Conservation (phyloP, 371 early-diverging fungal species). For the Circinella minor region DNA sequence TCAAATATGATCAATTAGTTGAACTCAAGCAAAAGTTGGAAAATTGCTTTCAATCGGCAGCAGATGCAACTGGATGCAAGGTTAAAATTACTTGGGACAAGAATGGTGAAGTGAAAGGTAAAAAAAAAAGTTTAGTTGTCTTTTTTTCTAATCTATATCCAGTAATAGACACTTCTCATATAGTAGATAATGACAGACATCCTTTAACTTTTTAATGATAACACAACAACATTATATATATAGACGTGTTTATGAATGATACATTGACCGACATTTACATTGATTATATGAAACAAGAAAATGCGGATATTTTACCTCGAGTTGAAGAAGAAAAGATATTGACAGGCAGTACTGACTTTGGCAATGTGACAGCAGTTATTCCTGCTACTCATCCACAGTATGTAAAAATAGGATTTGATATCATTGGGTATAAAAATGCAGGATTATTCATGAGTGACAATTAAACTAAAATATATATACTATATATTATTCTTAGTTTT, state of each 20-base stretch:
- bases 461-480: no score
- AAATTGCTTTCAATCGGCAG: slow-evolving; percentile 69
- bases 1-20: slow-evolving; percentile 43
- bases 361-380: slow-evolving; percentile 52
- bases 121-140: background rate
- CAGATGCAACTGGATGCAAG: slow-evolving; percentile 72
- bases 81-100: slow-evolving; percentile 58
- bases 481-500: background rate
- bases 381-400: slow-evolving; percentile 17
- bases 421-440: no score
- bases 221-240: background rate
- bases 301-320: slow-evolving; percentile 44
- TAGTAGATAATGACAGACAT: no score
- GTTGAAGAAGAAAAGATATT: slow-evolving; percentile 40
- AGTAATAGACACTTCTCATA: no score
- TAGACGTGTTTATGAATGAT: slow-evolving; percentile 43
- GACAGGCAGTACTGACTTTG: slow-evolving; percentile 77
- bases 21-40: slow-evolving; percentile 54
- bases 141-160: no score
- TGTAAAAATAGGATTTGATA: background rate
- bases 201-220: no score
- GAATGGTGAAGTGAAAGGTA: slow-evolving; percentile 38
- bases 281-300: slow-evolving; percentile 53
- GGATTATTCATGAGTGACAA: no score
- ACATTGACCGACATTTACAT: slow-evolving; percentile 64